These are phyloP conservation scores for Sequoia sempervirens DNA, from an alignment of 75 land plant genomes.

Conservation along the genomic window DNA sequence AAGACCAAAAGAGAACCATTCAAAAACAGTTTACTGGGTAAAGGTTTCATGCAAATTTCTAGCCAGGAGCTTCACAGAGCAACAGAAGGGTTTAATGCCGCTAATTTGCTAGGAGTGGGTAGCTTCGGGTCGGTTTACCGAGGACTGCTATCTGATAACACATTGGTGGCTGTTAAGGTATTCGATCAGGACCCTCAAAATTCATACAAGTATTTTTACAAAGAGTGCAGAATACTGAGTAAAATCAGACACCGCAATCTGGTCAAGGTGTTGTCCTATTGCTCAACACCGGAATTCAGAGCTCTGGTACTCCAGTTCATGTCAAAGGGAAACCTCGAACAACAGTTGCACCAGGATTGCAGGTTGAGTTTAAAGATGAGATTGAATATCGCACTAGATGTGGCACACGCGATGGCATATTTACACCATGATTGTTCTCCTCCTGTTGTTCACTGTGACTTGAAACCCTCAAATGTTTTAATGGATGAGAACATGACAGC, in stretches of 20 bases:
- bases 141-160: constrained; percentile 15
- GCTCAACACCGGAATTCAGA: constrained; percentile 24
- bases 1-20: not conserved
- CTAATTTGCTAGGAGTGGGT: constrained; percentile 43
- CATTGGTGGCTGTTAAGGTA: constrained; percentile 36
- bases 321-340: constrained; percentile 58
- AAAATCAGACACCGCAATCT: constrained; percentile 64
- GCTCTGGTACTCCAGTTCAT: constrained; percentile 67
- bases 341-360: constrained; percentile 20
- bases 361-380: constrained; percentile 37
- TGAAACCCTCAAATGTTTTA: constrained; percentile 47
- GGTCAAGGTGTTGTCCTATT: constrained; percentile 58
- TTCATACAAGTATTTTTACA: constrained; percentile 26
- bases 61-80: not conserved
- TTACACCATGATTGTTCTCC: constrained; percentile 59
- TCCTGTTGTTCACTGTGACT: constrained; percentile 55
- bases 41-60: not conserved
- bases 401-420: constrained; percentile 60
- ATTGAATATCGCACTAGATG: constrained; percentile 32
- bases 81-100: constrained; percentile 19
- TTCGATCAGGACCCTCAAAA: constrained; percentile 15
- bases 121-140: constrained; percentile 45
- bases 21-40: not conserved
- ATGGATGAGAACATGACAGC: constrained; percentile 49
- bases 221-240: constrained; percentile 48